A percentile compares a stretch with the other conserved stretches of the same genome.
phyloP scores from a whole-genome alignment of 2,329 filamentous ascomycete genomes.

The Fusarium foetens region DNA sequence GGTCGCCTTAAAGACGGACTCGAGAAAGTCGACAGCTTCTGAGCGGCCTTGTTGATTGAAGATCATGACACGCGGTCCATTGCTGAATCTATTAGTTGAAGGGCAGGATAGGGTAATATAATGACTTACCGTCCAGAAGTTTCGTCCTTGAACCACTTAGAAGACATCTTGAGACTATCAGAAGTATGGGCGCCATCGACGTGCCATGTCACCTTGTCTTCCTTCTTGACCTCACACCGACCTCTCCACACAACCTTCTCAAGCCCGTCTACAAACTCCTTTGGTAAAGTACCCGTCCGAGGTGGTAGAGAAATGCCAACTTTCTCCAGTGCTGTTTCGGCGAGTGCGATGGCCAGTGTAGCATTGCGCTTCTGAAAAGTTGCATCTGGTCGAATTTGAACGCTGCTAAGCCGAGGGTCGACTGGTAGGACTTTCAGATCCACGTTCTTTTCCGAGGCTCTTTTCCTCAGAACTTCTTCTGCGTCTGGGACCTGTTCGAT shows the following conservation, averaged over 20 bases:
- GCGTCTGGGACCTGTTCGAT: conserved; percentile 61
- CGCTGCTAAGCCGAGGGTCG: conserved; percentile 57
- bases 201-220: conserved; percentile 76
- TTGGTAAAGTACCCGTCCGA: conserved; percentile 58
- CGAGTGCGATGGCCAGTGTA: conserved; percentile 62
- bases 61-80: conserved; percentile 68
- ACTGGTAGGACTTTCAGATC: conserved; percentile 57
- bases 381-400: conserved; percentile 63
- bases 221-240: conserved; percentile 73
- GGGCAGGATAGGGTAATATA: background rate
- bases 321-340: conserved; percentile 59
- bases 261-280: conserved; percentile 76
- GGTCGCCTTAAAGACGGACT: conserved; percentile 54
- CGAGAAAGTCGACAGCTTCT: conserved; percentile 64
- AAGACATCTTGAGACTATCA: conserved; percentile 86
- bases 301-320: conserved; percentile 51
- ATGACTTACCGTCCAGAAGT: conserved; percentile 48
- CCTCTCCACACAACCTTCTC: conserved; percentile 82
- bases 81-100: conserved; percentile 31
- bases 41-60: conserved; percentile 84
- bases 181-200: conserved; percentile 94
- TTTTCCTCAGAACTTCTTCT: conserved; percentile 56
- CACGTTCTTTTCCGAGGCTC: conserved; percentile 65
- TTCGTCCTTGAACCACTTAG: conserved; percentile 79
- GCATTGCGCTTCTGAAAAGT: conserved; percentile 70